A percentile compares a stretch with the other conserved stretches of the same genome.
Evolutionary conservation across 2,329 filamentous ascomycete genomes (phyloP).

Genomic region (Cryphonectria nitschkei): DNA sequence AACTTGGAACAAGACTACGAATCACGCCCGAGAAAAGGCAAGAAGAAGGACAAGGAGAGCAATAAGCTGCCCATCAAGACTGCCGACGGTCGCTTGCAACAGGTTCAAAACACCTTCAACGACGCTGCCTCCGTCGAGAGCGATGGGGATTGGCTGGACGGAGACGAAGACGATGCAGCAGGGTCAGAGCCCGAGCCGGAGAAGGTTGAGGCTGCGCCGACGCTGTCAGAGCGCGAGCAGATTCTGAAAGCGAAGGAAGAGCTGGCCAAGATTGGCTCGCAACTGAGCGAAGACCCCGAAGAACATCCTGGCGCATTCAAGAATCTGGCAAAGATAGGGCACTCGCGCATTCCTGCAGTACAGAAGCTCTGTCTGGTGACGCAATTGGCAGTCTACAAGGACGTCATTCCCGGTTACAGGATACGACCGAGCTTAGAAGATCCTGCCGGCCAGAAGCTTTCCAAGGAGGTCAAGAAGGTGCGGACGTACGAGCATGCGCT

Average conservation of each 20-base stretch:
- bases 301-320: slow-evolving; percentile 84
- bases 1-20: slow-evolving; percentile 93
- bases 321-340: slow-evolving; percentile 72
- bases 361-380: slow-evolving; percentile 86
- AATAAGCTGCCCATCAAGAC: slow-evolving; percentile 87
- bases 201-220: slow-evolving; percentile 57
- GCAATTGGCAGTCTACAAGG: slow-evolving; percentile 89
- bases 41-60: slow-evolving; percentile 73
- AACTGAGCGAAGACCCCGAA: slow-evolving; percentile 90
- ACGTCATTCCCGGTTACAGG: slow-evolving; percentile 93
- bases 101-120: slow-evolving; percentile 45
- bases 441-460: slow-evolving; percentile 76
- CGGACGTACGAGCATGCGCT: slow-evolving; percentile 87
- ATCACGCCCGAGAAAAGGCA: slow-evolving; percentile 72
- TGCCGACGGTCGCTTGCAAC: slow-evolving; percentile 72
- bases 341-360: slow-evolving; percentile 71
- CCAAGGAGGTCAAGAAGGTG: slow-evolving; percentile 85
- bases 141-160: slow-evolving; percentile 67
- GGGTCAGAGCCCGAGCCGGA: slow-evolving; percentile 45
- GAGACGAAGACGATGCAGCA: slow-evolving; percentile 56
- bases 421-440: slow-evolving; percentile 83
- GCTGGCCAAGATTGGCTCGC: slow-evolving; percentile 77
- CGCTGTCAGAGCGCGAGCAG: slow-evolving; percentile 75
- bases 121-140: slow-evolving; percentile 62
- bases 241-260: slow-evolving; percentile 90